Base-by-base conservation (phyloP, 768 basidiomycete genomes). In the Serendipita sp. region DNA sequence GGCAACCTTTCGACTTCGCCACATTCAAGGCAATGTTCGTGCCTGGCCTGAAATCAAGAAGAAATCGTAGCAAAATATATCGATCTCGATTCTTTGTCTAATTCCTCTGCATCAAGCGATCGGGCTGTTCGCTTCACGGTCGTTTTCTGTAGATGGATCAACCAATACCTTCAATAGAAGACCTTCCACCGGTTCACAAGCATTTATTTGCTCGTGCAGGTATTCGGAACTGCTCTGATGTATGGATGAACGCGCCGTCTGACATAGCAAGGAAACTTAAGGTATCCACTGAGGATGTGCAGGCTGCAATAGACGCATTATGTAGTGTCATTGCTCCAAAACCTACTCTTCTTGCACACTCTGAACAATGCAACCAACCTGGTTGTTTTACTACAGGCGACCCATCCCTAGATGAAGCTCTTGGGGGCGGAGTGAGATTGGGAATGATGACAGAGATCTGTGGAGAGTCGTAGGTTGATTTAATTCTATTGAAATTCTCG, bases 361-460 rank as follows among this genome's bases (percentile, higher is more conserved):
- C 76, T 51, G 68, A 66, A 35, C 66, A 70, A 65, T 64, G 71
- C 2, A 71, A 76, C 45, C 76, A 75, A 13, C 75, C 77, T 34
- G 78, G 80, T 60, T 76, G 73, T 63, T 82, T 88, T 68, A 83
- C 88, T 0, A 88, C 88, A 0, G 93, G 93, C 1, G 90, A 95
- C 71, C 65, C 71, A 1, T 70, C 75, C 18, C 76, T 97, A 15
- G 92, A 97, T 71, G 64, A 73, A 32, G 75, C 81, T 3, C 76
- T 97, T 0, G 88, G 87, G 4, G 92, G 92, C 11, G 93, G 93
- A 2, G 78, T 96, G 24, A 75, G 80, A 64, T 83, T 85, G 1
- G 85, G 90, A 1, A 85, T 86, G 81, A 67, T 97, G 2, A 94
- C 90, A 83, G 93, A 97, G 69, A 75, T 95, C 45, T 84, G 80